Evolutionary conservation across 2,329 filamentous ascomycete species (phyloP).

Genomic region (Aspergillus ustus): DNA sequence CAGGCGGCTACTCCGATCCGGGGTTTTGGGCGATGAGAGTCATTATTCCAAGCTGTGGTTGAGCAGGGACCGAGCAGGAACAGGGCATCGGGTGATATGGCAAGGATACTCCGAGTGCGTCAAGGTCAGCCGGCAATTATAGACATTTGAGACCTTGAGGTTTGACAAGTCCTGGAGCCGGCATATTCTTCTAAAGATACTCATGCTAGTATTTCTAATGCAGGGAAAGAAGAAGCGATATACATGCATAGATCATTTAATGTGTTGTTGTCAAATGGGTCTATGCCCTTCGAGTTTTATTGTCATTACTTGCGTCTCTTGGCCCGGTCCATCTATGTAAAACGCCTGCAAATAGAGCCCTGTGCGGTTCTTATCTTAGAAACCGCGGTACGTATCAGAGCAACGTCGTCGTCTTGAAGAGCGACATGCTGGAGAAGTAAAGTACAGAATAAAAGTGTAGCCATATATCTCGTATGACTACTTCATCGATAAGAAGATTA

Average conservation of each 20-base stretch:
- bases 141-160: not conserved
- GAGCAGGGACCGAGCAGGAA: not conserved
- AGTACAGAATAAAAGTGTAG: conserved; percentile 5
- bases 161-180: not conserved
- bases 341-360: conserved; percentile 21
- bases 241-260: conserved; percentile 19
- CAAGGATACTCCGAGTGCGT: not conserved
- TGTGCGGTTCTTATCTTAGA: not conserved
- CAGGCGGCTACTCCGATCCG: not conserved
- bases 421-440: conserved; percentile 3
- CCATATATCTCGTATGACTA: not conserved
- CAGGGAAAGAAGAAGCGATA: not conserved
- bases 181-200: not conserved
- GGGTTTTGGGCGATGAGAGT: not conserved
- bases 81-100: not conserved
- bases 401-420: not conserved
- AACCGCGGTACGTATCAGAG: not conserved
- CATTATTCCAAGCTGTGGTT: not conserved
- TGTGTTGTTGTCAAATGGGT: not conserved
- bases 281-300: not conserved
- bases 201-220: not conserved
- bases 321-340: conserved; percentile 23
- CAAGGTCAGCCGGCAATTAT: not conserved
- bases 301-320: conserved; percentile 13
- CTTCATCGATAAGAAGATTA: conserved; percentile 16